Evolutionary conservation across 1,284 basidiomycete genomes (phyloP), one percentile per base, ranked within the genome.

Genomic region (Volvariella surrecta): DNA sequence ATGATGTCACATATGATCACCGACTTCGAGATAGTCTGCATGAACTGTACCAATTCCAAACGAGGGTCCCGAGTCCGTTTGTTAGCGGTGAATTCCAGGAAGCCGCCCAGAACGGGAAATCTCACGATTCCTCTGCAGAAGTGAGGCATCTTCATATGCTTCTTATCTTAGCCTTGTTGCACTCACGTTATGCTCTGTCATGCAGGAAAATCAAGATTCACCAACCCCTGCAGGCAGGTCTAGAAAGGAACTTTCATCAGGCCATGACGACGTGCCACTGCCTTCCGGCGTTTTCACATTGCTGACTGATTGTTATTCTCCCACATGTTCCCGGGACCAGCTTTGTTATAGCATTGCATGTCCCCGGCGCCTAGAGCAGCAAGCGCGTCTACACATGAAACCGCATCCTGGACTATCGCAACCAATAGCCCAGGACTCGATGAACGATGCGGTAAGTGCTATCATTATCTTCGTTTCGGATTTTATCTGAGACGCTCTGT

Each of bases 1-100:
- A 99, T 61, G 96, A 98, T 57, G 96, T 99, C 51, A 97, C 95
- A 4, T 99, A 99, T 60, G 94, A 98, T 58, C 96, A 99, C 62
- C 82, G 95, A 10, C 61, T 99, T 49, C 74, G 96, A 40, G 96
- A 99, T 63, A 91, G 82, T 53, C 70, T 82, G 2, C 74, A 78
- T 49, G 96, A 99, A 64, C 67, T 99, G 21, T 99, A 98, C 63
- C 94, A 96, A 61, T 98, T 99, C 66, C 70, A 74, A 49, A 79
- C 77, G 24, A 79, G 77, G 54, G 57, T 90, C 32, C 75, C 78
- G 4, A 86, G 79, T 57, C 85, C 86, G 1, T 89, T 87, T 52
- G 81, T 82, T 41, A 84, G 81, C 46, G 85, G 81, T n/a, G 85
- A 89, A 50, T 56, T 39, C 66, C 60, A 38, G 67, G 64, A 37